Conservation (phyloP, 2,329 filamentous ascomycete species). For the Colletotrichum sp. region DNA sequence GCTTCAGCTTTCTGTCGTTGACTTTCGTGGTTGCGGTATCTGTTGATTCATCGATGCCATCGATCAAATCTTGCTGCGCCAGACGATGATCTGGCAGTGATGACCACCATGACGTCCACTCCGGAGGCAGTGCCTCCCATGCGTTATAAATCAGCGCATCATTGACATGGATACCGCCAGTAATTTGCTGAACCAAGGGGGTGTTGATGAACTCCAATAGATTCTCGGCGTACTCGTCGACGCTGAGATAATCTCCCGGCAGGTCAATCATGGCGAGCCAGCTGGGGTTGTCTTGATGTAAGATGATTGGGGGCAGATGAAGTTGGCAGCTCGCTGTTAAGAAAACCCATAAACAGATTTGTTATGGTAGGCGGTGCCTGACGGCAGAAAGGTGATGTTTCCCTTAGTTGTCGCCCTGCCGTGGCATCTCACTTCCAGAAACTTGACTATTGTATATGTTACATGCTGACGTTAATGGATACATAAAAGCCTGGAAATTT, state of each 20-base stretch:
- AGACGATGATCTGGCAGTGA: constrained; percentile 31
- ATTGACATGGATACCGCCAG: constrained; percentile 38
- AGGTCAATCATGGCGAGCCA: neutral
- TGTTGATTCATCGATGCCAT: constrained; percentile 25
- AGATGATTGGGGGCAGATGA: neutral
- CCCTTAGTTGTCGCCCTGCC: neutral
- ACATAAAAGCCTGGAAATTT: neutral
- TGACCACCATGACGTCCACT: constrained; percentile 35
- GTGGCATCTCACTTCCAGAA: neutral
- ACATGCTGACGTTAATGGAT: neutral
- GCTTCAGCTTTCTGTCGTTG: neutral
- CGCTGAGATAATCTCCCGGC: neutral
- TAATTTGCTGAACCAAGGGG: constrained; percentile 33
- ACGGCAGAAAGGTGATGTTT: neutral
- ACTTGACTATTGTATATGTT: neutral
- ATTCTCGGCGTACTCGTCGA: constrained; percentile 23
- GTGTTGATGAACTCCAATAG: constrained; percentile 28
- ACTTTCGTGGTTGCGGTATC: neutral
- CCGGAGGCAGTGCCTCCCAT: constrained; percentile 31
- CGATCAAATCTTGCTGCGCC: constrained; percentile 33
- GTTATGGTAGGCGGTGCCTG: neutral
- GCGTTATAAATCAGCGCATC: constrained; percentile 34
- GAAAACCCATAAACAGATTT: neutral
- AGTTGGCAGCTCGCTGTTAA: neutral
- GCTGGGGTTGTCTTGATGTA: neutral